Percentiles rank a stretch among this genome's conserved stretches.
phyloP scores from a whole-genome alignment of 1,284 basidiomycete species.

The Apiotrichum mycotoxinovorans region DNA sequence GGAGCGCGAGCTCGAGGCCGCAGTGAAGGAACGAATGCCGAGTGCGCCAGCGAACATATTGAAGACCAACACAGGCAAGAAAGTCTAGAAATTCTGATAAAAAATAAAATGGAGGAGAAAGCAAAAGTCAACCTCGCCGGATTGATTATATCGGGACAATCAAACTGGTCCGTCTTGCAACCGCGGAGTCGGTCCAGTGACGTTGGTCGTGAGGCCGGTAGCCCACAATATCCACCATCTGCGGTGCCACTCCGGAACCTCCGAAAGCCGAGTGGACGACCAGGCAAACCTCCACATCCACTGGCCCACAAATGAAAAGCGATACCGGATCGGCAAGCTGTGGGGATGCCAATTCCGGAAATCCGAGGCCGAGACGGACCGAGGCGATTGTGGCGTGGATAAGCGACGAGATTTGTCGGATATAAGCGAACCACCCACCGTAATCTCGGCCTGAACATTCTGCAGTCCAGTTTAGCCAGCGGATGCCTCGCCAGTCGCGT shows the following conservation, averaged over 20 bases:
- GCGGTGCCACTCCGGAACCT: neutral
- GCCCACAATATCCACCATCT: too few relatives aligned
- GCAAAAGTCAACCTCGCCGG: neutral
- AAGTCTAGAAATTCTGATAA: neutral
- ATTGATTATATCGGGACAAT: too few relatives aligned
- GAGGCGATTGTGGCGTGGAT: neutral
- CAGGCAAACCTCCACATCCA: too few relatives aligned
- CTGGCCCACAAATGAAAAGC: too few relatives aligned
- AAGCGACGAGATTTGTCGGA: neutral
- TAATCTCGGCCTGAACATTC: too few relatives aligned
- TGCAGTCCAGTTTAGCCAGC: neutral
- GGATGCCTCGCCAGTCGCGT: neutral
- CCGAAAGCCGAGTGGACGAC: neutral
- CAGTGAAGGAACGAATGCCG: constrained; percentile 1
- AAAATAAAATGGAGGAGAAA: neutral
- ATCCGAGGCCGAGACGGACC: too few relatives aligned
- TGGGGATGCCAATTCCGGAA: too few relatives aligned
- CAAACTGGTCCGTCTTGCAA: too few relatives aligned
- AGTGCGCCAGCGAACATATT: constrained; percentile 2
- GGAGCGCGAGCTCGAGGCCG: constrained; percentile 1
- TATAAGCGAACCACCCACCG: too few relatives aligned
- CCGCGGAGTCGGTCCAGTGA: too few relatives aligned
- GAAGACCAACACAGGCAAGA: neutral
- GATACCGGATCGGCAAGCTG: neutral
- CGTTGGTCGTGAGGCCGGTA: too few relatives aligned